Evolutionary conservation across 2,329 filamentous ascomycete genomes (phyloP), one percentile per base, ranked within the genome.

Genomic region (Escovopsis weberi): DNA sequence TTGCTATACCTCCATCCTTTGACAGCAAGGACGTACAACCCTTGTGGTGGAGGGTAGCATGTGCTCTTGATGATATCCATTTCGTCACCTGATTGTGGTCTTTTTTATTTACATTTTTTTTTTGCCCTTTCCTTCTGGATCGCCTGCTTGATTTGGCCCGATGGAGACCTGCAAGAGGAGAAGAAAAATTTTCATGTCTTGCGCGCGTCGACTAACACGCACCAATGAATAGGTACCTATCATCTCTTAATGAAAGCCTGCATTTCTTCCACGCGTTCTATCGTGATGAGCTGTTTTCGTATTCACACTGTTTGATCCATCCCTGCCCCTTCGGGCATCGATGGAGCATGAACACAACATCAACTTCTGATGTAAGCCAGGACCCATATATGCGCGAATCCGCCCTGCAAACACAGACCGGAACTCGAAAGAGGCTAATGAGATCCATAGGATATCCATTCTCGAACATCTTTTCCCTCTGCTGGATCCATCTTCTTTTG

Each of bases 51-150:
- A 55, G 60, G 64, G 58, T 53, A 53, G 58, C 55, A 60, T 63
- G 69, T 61, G 59, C 72, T 77, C 69, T 75, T 74, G 74, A 69
- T 78, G 74, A 78, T 59, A n/a, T n/a, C n/a, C n/a, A 75, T 58
- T 65, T 78, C 74, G 74, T 78, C 74, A 77, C 61, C 74, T 78
- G 74, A 78, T 62, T 58, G 59, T 66, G 64, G 57, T 49, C 49
- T 39, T 8, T 30, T 30, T 30, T 30, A 4, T 23, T 23, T 23
- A 3, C 28, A 2, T 30, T 30, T 23, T 23, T 23, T 30, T 30
- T 30, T 30, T n/a, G n/a, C n/a, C 28, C 28, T 30, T 30, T 30
- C 28, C 11, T 30, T 28, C 26, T 11, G 53, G 39, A 48, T 50
- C 44, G 46, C 47, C 48, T 49, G 55, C 47, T 56, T 58, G 52